Conservation (phyloP, 306 rosid species). For the Canavalia gladiata region DNA sequence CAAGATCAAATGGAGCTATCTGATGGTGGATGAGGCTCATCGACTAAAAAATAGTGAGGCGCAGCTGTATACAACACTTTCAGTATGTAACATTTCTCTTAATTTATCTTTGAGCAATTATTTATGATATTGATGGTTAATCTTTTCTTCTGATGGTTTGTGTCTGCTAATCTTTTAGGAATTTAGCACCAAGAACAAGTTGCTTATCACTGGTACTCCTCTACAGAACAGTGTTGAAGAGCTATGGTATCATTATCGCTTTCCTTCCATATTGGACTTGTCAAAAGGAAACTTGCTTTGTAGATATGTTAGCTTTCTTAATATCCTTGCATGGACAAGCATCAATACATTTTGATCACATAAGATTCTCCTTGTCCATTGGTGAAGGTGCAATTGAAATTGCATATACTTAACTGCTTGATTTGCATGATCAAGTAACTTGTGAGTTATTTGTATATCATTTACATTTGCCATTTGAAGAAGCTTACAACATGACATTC, state of each 20-base stretch:
- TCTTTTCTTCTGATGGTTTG: constrained; percentile 31
- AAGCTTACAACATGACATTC: constrained; percentile 4
- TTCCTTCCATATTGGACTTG: constrained; percentile 26
- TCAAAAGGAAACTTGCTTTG: constrained; percentile 30
- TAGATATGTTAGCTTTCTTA: constrained; percentile 17
- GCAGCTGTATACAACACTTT: constrained; percentile 92
- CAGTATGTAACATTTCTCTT: constrained; percentile 63
- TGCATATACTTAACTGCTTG: constrained; percentile 37
- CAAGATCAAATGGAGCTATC: constrained; percentile 92
- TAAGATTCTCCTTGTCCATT: constrained; percentile 22
- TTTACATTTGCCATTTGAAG: constrained; percentile 10
- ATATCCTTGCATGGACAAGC: constrained; percentile 14
- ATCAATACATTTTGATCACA: not conserved
- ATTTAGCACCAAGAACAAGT: constrained; percentile 98
- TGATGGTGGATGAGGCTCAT: constrained; percentile 99
- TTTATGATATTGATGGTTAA: constrained; percentile 25
- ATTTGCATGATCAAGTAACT: constrained; percentile 7
- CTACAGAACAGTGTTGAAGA: constrained; percentile 98
- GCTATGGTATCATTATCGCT: constrained; percentile 72
- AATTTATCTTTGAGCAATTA: constrained; percentile 32
- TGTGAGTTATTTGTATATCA: not conserved
- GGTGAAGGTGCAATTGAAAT: not conserved
- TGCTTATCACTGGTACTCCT: constrained; percentile 98
- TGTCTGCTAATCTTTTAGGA: constrained; percentile 65
- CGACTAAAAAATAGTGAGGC: constrained; percentile 99